Evolutionary conservation across 2,329 filamentous ascomycete species (phyloP).

Genomic region (Chaetoscypha palmicola): DNA sequence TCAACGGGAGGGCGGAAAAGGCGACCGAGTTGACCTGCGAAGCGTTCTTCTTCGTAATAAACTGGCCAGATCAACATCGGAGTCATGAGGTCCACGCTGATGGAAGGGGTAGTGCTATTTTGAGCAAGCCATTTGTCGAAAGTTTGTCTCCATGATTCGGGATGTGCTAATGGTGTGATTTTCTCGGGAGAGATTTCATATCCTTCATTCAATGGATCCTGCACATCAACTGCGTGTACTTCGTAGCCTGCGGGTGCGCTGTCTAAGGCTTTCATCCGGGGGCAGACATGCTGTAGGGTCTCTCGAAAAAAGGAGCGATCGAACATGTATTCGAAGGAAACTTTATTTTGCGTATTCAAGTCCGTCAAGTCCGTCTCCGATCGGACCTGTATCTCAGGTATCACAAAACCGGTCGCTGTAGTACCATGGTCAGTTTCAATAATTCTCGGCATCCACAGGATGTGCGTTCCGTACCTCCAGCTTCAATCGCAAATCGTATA

Average conservation of each 20-base stretch:
- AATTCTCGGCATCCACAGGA: no score
- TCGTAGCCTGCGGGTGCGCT: conserved; percentile 23
- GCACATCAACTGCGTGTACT: conserved; percentile 19
- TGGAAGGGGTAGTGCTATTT: background rate
- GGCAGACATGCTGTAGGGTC: conserved; percentile 33
- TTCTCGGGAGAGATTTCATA: background rate
- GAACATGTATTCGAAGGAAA: conserved; percentile 38
- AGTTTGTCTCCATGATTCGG: background rate
- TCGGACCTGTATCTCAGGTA: background rate
- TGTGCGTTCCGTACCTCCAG: conserved; percentile 33
- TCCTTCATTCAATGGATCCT: background rate
- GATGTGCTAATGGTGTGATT: background rate
- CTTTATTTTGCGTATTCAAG: background rate
- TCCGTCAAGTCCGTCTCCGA: background rate
- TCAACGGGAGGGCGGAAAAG: conserved; percentile 36
- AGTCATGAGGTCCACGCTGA: background rate
- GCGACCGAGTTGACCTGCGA: conserved; percentile 36
- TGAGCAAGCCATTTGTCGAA: conserved; percentile 6
- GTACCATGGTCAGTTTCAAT: no score
- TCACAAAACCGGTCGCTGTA: background rate
- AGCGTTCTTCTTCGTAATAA: conserved; percentile 37
- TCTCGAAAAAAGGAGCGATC: conserved; percentile 36
- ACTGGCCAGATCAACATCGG: conserved; percentile 30
- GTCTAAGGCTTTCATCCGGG: conserved; percentile 35
- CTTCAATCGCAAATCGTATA: conserved; percentile 41